Evolutionary conservation across 2,329 filamentous ascomycete species (phyloP).

Genomic region (Metarhizium brunneum): DNA sequence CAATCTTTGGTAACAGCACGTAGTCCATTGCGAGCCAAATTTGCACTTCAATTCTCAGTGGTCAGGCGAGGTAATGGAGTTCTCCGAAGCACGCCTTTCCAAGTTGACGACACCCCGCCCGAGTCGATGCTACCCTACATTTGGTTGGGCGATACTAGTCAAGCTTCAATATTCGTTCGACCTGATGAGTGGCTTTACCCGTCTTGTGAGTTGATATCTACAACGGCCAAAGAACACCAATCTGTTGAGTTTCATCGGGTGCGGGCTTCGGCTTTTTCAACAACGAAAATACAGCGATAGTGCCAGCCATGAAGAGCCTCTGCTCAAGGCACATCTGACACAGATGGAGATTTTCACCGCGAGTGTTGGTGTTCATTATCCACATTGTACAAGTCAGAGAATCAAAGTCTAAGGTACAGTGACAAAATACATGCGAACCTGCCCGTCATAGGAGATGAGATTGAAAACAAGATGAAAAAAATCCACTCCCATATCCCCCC

Average conservation of each 20-base stretch:
- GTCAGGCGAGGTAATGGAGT: not conserved
- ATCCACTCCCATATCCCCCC: constrained; percentile 11
- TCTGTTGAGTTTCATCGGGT: too few relatives aligned
- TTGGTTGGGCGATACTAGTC: too few relatives aligned
- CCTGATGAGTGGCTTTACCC: too few relatives aligned
- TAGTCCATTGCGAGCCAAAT: constrained; percentile 28
- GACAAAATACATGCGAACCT: constrained; percentile 19
- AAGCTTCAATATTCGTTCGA: not conserved
- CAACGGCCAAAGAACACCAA: too few relatives aligned
- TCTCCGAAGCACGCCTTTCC: not conserved
- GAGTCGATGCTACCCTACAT: not conserved
- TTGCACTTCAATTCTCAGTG: not conserved
- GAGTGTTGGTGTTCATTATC: not conserved
- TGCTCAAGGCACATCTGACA: too few relatives aligned
- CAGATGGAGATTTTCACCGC: not conserved
- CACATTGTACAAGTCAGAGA: constrained; percentile 12
- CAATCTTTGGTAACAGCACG: constrained; percentile 43
- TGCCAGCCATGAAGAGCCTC: too few relatives aligned
- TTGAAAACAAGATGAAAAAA: constrained; percentile 8
- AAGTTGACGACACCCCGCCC: not conserved
- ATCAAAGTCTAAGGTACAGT: constrained; percentile 13
- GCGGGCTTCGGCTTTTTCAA: too few relatives aligned
- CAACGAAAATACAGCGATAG: too few relatives aligned
- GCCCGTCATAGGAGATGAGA: constrained; percentile 20
- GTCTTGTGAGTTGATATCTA: too few relatives aligned